These are phyloP conservation scores for Hypoxylon lenormandii DNA, from an alignment of 495 filamentous ascomycete genomes.

Conservation along the genomic window DNA sequence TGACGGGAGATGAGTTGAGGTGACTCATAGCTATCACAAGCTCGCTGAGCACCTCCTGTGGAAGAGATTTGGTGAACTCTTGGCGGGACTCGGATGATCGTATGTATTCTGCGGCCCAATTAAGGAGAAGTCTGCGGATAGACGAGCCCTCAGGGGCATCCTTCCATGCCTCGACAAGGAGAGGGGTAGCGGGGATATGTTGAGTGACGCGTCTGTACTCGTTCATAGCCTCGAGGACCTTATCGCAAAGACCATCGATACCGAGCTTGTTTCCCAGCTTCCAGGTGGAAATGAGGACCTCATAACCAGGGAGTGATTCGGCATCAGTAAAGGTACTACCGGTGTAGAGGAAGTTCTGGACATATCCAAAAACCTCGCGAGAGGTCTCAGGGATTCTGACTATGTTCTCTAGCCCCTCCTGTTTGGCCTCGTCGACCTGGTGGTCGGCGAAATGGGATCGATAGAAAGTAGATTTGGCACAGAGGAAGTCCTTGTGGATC, in stretches of 20 bases:
- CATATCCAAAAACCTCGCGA: conserved; percentile 61
- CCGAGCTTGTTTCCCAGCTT: conserved; percentile 63
- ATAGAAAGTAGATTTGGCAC: conserved; percentile 62
- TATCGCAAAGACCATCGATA: conserved; percentile 65
- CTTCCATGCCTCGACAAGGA: conserved; percentile 67
- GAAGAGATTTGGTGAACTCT: conserved; percentile 65
- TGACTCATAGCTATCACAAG: conserved; percentile 68
- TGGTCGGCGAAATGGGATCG: conserved; percentile 56
- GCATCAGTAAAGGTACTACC: conserved; percentile 57
- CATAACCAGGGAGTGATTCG: conserved; percentile 59
- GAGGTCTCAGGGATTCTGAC: conserved; percentile 61
- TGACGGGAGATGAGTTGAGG: conserved; percentile 51
- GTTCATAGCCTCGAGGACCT: conserved; percentile 64
- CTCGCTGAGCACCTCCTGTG: conserved; percentile 67
- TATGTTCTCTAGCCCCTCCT: conserved; percentile 57
- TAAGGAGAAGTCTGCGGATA: conserved; percentile 64
- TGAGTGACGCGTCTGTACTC: conserved; percentile 62
- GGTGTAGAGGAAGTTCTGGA: conserved; percentile 66
- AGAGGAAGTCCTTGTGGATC: conserved; percentile 67
- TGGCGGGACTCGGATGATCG: conserved; percentile 61
- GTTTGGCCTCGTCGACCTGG: conserved; percentile 17
- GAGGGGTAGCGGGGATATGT: conserved; percentile 63
- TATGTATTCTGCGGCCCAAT: conserved; percentile 70
- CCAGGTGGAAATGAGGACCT: conserved; percentile 65
- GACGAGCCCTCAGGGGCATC: conserved; percentile 67